Evolutionary conservation across 352 stramenopile species (phyloP), one percentile per base, ranked within the genome.

Genomic region (Globisporangium middletonii): DNA sequence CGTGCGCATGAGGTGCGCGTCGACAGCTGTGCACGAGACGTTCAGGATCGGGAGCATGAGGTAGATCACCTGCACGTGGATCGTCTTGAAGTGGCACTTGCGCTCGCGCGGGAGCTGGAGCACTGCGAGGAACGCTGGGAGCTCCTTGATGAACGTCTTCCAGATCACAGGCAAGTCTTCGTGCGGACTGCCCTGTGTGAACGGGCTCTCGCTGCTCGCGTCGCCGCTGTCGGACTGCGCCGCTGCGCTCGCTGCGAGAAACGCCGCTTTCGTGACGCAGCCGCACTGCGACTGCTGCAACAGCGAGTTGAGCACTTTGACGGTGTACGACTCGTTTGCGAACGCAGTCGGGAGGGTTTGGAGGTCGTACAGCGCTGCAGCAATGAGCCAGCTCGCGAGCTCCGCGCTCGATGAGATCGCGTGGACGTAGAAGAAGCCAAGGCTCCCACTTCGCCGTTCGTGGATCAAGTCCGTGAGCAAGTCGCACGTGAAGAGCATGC

Each of bases 261-360:
- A 83, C 7, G 68, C 68, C 6, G 66, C 67, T 50, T 89, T 89
- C 6, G 71, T 71, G 19, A 92, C 79, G 46, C 82, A 92, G 2
- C 82, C 82, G 54, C 79, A 92, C 43, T 89, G 82, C 0, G 65
- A 59, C 53, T 86, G 73, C 57, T 92, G 82, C 2, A 92, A 54
- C 30, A 92, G 48, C 54, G 82, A 89, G 67, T 92, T 92, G 42
- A 92, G 76, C 13, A 89, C 78, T 59, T 92, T 92, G 57, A 89
- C 59, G 0, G 61, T 53, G 50, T 88, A 89, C 4, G 82, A 88
- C 55, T 92, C 82, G 53, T 88, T 88, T 15, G 82, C 70, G 27
- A 89, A 73, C n/a, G 50, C 44, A n/a, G 69, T 81, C 0, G 82
- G 79, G n/a, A 92, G 69, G 3, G 59, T 67, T 2, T 45, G 44